Conservation (phyloP, 768 basidiomycete genomes). For the Auricularia cornea region DNA sequence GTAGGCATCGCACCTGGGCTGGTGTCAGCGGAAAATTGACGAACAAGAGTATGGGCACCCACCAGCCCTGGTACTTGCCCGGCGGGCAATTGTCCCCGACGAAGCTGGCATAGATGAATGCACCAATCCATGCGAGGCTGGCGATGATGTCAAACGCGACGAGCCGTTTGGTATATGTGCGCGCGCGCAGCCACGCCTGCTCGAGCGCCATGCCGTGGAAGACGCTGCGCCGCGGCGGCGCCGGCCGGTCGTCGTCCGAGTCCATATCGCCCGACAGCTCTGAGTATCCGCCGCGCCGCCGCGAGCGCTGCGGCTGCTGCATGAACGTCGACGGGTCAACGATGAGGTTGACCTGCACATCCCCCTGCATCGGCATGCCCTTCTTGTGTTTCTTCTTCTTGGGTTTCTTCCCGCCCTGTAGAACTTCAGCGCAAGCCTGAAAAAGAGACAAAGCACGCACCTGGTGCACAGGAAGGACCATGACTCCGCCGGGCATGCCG, state of each 20-base stretch:
- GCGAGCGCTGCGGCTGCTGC: slow-evolving; percentile 21
- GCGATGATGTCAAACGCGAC: slow-evolving; percentile 41
- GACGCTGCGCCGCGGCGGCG: slow-evolving; percentile 37
- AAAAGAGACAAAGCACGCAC: slow-evolving; percentile 20
- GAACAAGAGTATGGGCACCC: slow-evolving; percentile 14
- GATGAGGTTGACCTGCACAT: slow-evolving; percentile 66
- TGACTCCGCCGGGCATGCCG: slow-evolving; percentile 32
- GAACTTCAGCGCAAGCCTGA: no score
- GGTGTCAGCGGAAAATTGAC: background rate
- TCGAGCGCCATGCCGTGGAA: slow-evolving; percentile 58
- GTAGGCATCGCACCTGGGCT: slow-evolving; percentile 2
- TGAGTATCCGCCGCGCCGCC: slow-evolving; percentile 19
- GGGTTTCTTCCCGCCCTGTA: slow-evolving; percentile 25
- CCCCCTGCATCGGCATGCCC: slow-evolving; percentile 22
- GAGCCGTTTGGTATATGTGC: slow-evolving; percentile 45
- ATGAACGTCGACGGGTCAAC: slow-evolving; percentile 58
- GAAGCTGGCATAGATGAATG: slow-evolving; percentile 48
- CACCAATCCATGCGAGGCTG: slow-evolving; percentile 46
- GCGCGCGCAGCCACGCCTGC: slow-evolving; percentile 49
- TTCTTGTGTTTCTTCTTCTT: slow-evolving; percentile 34
- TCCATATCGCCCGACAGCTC: slow-evolving; percentile 24
- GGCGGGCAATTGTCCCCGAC: slow-evolving; percentile 56
- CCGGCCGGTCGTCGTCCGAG: slow-evolving; percentile 14
- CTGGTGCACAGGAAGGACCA: slow-evolving; percentile 55
- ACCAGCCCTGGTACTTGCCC: slow-evolving; percentile 59